A percentile compares a stretch with the other conserved stretches of the same genome.
phyloP scores from a whole-genome alignment of 2,329 filamentous ascomycete genomes.

The Diplodia corticola region DNA sequence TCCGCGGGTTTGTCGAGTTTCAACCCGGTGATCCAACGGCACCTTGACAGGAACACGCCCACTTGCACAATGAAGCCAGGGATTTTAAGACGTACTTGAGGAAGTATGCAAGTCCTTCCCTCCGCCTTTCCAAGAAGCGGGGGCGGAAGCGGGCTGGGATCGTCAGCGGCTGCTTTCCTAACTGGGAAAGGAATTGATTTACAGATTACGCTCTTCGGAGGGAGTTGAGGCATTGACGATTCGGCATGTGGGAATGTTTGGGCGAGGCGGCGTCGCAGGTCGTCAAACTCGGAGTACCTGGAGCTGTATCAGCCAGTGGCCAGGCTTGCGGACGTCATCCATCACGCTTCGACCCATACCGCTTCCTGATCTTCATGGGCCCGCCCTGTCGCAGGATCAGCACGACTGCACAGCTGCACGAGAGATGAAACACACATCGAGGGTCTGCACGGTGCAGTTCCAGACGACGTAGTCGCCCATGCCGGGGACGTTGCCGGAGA shows the following conservation, averaged over 20 bases:
- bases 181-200: constrained; percentile 42
- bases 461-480: constrained; percentile 93
- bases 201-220: constrained; percentile 87
- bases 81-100: constrained; percentile 67
- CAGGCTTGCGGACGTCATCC: background rate
- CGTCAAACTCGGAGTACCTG: constrained; percentile 91
- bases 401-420: constrained; percentile 11
- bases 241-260: constrained; percentile 81
- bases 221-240: constrained; percentile 83
- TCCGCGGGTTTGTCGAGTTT: background rate
- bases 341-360: constrained; percentile 40
- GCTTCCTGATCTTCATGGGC: constrained; percentile 60
- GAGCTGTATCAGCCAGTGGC: constrained; percentile 4
- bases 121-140: constrained; percentile 80
- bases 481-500: constrained; percentile 57
- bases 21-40: background rate
- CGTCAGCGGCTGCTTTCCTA: constrained; percentile 1
- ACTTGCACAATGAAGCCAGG: background rate
- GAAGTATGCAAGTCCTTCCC: constrained; percentile 85
- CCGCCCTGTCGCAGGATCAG: constrained; percentile 46
- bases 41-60: background rate
- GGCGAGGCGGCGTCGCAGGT: constrained; percentile 71
- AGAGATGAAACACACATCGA: constrained; percentile 62
- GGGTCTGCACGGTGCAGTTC: constrained; percentile 84
- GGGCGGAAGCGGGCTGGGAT: constrained; percentile 67